These are phyloP conservation scores for Sclerotinia minor DNA, from an alignment of 2,329 filamentous ascomycete species.

Conservation along the genomic window DNA sequence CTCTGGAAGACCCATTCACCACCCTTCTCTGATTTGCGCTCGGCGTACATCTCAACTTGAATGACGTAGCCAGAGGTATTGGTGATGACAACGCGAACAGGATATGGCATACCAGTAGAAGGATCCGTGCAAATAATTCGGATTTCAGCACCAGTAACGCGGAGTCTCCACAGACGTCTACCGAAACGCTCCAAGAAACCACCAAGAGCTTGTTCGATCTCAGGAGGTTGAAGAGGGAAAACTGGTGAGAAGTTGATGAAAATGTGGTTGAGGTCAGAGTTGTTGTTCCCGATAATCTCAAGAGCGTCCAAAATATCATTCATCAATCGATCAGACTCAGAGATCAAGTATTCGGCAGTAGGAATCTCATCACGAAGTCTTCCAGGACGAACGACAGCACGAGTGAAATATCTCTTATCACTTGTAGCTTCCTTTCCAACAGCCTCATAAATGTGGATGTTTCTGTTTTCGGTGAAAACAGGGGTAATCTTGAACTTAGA, in stretches of 20 bases:
- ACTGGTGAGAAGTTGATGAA: constrained; percentile 99
- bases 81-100: constrained; percentile 92
- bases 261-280: constrained; percentile 98
- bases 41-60: constrained; percentile 94
- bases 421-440: constrained; percentile 91
- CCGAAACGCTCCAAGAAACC: constrained; percentile 97
- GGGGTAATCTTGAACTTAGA: constrained; percentile 98
- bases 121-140: constrained; percentile 97
- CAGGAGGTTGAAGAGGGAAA: constrained; percentile 84
- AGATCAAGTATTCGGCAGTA: constrained; percentile 97
- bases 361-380: constrained; percentile 96
- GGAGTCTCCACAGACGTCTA: constrained; percentile 90
- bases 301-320: constrained; percentile 97
- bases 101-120: constrained; percentile 78
- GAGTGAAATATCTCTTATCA: constrained; percentile 98
- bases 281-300: constrained; percentile 98
- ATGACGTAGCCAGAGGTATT: constrained; percentile 99
- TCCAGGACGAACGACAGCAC: constrained; percentile 90
- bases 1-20: constrained; percentile 96
- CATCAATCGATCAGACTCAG: constrained; percentile 93
- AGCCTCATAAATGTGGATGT: constrained; percentile 98
- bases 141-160: constrained; percentile 96
- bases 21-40: constrained; percentile 96
- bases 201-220: constrained; percentile 89
- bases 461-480: constrained; percentile 98